These are phyloP conservation scores for Tolypocladium guangdongense DNA, from an alignment of 2,329 filamentous ascomycete species.

Conservation along the genomic window DNA sequence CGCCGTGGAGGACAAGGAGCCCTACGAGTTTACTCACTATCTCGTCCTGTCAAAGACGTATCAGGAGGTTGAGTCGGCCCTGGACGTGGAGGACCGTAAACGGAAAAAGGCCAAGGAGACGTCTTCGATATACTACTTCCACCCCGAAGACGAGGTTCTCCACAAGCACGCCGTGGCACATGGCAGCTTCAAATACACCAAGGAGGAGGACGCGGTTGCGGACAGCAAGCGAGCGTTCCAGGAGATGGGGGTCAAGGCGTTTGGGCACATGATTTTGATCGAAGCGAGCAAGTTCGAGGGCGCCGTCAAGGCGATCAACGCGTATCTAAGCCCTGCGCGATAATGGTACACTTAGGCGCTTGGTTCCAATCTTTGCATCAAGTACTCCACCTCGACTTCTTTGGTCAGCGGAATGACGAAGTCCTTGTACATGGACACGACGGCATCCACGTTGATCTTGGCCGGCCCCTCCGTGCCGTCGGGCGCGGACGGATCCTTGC, in stretches of 20 bases:
- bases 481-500: conserved; percentile 67
- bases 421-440: conserved; percentile 82
- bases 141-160: conserved; percentile 87
- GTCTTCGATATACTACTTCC: conserved; percentile 73
- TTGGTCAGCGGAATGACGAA: conserved; percentile 97
- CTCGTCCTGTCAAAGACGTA: conserved; percentile 89
- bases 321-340: conserved; percentile 55
- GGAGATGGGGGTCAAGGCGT: conserved; percentile 77
- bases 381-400: conserved; percentile 92
- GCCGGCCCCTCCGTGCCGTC: conserved; percentile 41
- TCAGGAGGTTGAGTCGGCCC: conserved; percentile 69
- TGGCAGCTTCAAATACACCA: conserved; percentile 67
- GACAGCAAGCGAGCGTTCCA: conserved; percentile 94
- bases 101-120: conserved; percentile 56
- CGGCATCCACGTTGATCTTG: conserved; percentile 89
- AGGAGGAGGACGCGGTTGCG: conserved; percentile 67
- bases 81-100: conserved; percentile 52
- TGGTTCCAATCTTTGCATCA: conserved; percentile 76
- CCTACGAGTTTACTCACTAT: conserved; percentile 89
- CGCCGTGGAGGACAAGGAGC: conserved; percentile 81
- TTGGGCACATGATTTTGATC: conserved; percentile 77
- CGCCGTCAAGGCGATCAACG: conserved; percentile 64
- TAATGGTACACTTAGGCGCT: conserved; percentile 8
- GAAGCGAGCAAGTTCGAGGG: conserved; percentile 66
- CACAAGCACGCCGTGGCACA: conserved; percentile 62